Percentiles rank a stretch among this genome's conserved stretches.
phyloP scores from a whole-genome alignment of 805 yeast species.

The Cyberlindnera veronae region DNA sequence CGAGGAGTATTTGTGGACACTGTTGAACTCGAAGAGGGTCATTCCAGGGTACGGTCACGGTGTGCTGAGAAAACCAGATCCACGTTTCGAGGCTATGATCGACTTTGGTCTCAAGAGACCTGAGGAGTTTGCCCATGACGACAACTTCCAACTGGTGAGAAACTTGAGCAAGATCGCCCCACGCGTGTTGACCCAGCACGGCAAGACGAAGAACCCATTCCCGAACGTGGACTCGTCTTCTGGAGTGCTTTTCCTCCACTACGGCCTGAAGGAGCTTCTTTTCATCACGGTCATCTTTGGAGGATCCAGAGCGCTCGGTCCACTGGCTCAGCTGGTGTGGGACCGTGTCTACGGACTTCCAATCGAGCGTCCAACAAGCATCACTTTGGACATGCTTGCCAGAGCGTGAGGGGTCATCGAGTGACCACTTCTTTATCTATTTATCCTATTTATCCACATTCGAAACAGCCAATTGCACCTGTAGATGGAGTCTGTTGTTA shows the following conservation, averaged over 20 bases:
- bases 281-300: conserved; percentile 83
- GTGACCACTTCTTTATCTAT: conserved; percentile 1
- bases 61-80: conserved; percentile 79
- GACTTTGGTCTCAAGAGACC: conserved; percentile 55
- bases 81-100: conserved; percentile 72
- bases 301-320: conserved; percentile 78
- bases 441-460: not conserved
- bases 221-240: conserved; percentile 82
- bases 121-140: conserved; percentile 57
- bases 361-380: conserved; percentile 67
- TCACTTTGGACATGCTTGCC: conserved; percentile 18
- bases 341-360: conserved; percentile 77
- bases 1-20: conserved; percentile 65
- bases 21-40: conserved; percentile 70
- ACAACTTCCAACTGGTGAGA: conserved; percentile 62
- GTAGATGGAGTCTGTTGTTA: too few relatives aligned
- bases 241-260: conserved; percentile 76
- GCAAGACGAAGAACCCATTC: conserved; percentile 82
- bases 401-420: not conserved
- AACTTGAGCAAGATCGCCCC: conserved; percentile 70
- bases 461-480: not conserved
- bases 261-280: conserved; percentile 68
- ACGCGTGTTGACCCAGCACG: conserved; percentile 68
- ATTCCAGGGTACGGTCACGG: conserved; percentile 91
- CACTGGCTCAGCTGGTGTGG: conserved; percentile 73